These are phyloP conservation scores for Quillaja saponaria DNA, from an alignment of 306 rosid genomes.

Conservation along the genomic window DNA sequence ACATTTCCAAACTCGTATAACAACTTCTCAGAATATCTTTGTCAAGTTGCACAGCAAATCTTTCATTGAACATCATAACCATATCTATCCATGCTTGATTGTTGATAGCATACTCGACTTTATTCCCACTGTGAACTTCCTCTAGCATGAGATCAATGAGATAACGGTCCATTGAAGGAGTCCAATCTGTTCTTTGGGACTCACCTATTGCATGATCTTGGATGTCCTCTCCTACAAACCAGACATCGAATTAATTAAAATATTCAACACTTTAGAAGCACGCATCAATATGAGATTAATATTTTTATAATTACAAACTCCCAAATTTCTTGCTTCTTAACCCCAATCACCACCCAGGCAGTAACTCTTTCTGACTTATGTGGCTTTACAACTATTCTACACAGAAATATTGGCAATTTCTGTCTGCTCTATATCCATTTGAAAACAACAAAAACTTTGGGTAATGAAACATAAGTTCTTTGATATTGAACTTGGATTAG, in stretches of 20 bases:
- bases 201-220: conserved; percentile 31
- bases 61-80: conserved; percentile 41
- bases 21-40: conserved; percentile 36
- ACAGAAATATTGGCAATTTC: not conserved
- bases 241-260: conserved; percentile 7
- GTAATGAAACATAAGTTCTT: not conserved
- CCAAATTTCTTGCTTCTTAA: too few relatives aligned
- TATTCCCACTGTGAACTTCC: conserved; percentile 40
- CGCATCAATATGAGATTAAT: too few relatives aligned
- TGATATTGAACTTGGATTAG: not conserved
- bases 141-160: conserved; percentile 52
- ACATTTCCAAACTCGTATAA: conserved; percentile 43
- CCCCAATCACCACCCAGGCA: not conserved
- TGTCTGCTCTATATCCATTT: not conserved
- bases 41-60: conserved; percentile 45
- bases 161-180: conserved; percentile 53
- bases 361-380: not conserved
- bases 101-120: conserved; percentile 34
- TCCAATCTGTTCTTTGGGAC: conserved; percentile 42
- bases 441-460: not conserved
- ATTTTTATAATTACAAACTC: too few relatives aligned
- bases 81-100: conserved; percentile 41
- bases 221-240: conserved; percentile 40
- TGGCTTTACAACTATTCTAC: too few relatives aligned
- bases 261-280: not conserved